Percentiles rank a stretch among this genome's conserved stretches.
Evolutionary conservation across 129 eudicot species (phyloP).

Genomic region (Glebionis coronaria): DNA sequence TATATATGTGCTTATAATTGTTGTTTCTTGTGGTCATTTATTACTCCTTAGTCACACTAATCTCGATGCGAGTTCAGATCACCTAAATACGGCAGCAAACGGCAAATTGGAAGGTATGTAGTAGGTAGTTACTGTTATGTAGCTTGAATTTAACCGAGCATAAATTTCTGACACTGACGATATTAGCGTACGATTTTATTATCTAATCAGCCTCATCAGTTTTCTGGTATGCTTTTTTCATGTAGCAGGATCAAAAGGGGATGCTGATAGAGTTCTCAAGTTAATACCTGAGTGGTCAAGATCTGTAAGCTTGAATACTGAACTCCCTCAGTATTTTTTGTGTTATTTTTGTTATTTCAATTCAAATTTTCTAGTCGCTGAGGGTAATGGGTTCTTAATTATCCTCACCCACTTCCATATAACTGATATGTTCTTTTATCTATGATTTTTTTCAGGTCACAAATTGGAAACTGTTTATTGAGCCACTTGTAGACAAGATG

Average conservation of each 20-base stretch:
- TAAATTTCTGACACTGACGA: too few species aligned
- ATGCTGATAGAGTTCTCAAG: conserved; percentile 64
- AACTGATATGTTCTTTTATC: neutral
- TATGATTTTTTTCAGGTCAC: conserved; percentile 51
- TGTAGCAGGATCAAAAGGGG: conserved; percentile 41
- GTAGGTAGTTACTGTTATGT: conserved; percentile 7
- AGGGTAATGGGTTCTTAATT: neutral
- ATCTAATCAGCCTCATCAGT: neutral
- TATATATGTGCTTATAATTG: conserved; percentile 13
- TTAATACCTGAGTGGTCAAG: conserved; percentile 76
- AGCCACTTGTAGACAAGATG: conserved; percentile 78
- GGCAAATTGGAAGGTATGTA: conserved; percentile 33
- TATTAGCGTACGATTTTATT: too few species aligned
- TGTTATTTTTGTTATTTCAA: neutral
- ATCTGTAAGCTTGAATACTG: conserved; percentile 49
- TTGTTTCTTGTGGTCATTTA: conserved; percentile 2
- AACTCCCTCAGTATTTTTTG: conserved; percentile 8
- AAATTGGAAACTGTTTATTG: conserved; percentile 60
- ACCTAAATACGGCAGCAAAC: conserved; percentile 22
- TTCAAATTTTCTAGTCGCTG: neutral
- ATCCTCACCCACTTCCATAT: neutral
- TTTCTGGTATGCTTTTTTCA: conserved; percentile 7
- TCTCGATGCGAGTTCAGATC: conserved; percentile 36
- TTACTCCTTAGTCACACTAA: conserved; percentile 38
- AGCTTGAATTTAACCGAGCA: too few species aligned